Evolutionary conservation across 2,329 filamentous ascomycete species (phyloP).

Genomic region (Phyllosticta citriasiana): DNA sequence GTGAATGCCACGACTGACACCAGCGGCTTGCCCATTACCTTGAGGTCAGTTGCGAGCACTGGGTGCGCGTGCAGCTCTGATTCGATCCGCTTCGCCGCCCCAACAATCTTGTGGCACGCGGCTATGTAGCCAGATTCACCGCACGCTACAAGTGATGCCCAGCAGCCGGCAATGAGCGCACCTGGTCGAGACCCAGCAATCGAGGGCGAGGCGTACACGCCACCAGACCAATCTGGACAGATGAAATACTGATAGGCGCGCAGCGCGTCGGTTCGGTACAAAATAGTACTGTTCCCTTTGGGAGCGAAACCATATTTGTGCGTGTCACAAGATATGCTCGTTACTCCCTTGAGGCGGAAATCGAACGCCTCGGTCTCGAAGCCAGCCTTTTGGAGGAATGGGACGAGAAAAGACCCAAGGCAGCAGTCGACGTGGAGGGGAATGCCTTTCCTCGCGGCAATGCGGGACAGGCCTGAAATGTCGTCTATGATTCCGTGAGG

Average conservation of each 20-base stretch:
- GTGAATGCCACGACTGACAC: slow-evolving; percentile 87
- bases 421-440: slow-evolving; percentile 97
- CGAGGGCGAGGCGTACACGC: slow-evolving; percentile 87
- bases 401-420: slow-evolving; percentile 87
- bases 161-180: slow-evolving; percentile 90
- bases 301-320: slow-evolving; percentile 99
- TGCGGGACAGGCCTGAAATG: slow-evolving; percentile 71
- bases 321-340: slow-evolving; percentile 90
- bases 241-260: slow-evolving; percentile 95
- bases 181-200: slow-evolving; percentile 88
- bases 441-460: slow-evolving; percentile 69
- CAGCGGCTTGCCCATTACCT: slow-evolving; percentile 72
- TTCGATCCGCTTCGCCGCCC: slow-evolving; percentile 70
- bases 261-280: slow-evolving; percentile 73
- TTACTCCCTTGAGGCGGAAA: slow-evolving; percentile 88
- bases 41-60: slow-evolving; percentile 59
- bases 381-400: slow-evolving; percentile 85
- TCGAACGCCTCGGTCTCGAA: slow-evolving; percentile 85
- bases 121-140: slow-evolving; percentile 83
- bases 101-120: slow-evolving; percentile 79
- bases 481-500: slow-evolving; percentile 97
- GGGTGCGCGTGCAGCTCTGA: slow-evolving; percentile 62
- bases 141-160: slow-evolving; percentile 81
- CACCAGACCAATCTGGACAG: slow-evolving; percentile 86
- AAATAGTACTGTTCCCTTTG: slow-evolving; percentile 87